phyloP scores from a whole-genome alignment of 2,329 filamentous ascomycete genomes.

The Aspergillus versicolor region DNA sequence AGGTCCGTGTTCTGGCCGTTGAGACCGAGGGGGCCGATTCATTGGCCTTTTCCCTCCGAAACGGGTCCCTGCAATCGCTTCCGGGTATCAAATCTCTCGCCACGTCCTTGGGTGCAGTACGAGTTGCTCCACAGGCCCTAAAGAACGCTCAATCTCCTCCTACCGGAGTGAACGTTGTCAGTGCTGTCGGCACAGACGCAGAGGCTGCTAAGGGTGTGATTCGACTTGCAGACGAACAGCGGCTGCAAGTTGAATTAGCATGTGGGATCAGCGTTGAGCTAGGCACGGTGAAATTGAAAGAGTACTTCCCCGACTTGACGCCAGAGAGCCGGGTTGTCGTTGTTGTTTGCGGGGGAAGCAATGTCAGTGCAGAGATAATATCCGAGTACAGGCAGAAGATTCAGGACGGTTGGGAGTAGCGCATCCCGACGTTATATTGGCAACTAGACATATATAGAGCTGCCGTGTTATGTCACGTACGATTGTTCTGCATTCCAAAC shows the following conservation, averaged over 20 bases:
- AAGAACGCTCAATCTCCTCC: constrained; percentile 54
- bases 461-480: too few species aligned
- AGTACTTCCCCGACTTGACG: constrained; percentile 25
- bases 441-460: too few species aligned
- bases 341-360: constrained; percentile 47
- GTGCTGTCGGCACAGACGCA: constrained; percentile 65
- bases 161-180: constrained; percentile 48
- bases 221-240: constrained; percentile 73
- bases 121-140: constrained; percentile 64
- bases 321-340: constrained; percentile 36
- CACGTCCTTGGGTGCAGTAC: constrained; percentile 65
- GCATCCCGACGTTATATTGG: neutral
- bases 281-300: constrained; percentile 25
- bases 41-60: constrained; percentile 59
- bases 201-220: constrained; percentile 75
- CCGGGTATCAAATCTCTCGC: constrained; percentile 70
- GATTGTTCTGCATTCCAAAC: too few species aligned
- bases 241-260: constrained; percentile 74
- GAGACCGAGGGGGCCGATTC: constrained; percentile 73
- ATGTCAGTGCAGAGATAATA: constrained; percentile 53
- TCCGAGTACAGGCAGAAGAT: constrained; percentile 49
- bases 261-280: constrained; percentile 73
- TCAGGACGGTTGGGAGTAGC: constrained; percentile 28
- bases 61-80: constrained; percentile 57
- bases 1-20: constrained; percentile 59